Conservation (phyloP, 306 rosid genomes). For the Dryas octopetala region DNA sequence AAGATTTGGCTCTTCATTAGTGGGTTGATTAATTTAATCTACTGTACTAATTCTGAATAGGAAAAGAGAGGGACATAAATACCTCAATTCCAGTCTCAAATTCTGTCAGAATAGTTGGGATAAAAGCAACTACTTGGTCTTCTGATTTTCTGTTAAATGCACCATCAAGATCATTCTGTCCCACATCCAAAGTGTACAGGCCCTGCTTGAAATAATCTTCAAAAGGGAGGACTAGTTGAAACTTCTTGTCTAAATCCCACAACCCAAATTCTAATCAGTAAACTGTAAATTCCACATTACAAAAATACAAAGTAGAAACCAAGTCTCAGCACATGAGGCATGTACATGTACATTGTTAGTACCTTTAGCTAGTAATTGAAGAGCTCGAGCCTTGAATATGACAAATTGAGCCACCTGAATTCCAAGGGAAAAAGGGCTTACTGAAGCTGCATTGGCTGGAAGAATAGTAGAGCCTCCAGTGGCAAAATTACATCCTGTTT, state of each 20-base stretch:
- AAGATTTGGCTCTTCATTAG: too few species aligned
- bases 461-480: slow-evolving; percentile 38
- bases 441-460: slow-evolving; percentile 35
- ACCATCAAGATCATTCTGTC: slow-evolving; percentile 44
- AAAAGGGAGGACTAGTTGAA: slow-evolving; percentile 26
- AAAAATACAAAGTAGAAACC: neutral
- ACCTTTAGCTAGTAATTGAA: slow-evolving; percentile 33
- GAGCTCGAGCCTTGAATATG: slow-evolving; percentile 34
- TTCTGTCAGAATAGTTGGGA: slow-evolving; percentile 30
- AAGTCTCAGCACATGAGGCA: neutral
- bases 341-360: neutral
- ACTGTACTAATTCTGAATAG: neutral
- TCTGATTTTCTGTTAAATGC: slow-evolving; percentile 29
- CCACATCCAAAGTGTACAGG: slow-evolving; percentile 36
- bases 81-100: slow-evolving; percentile 35
- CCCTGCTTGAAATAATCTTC: slow-evolving; percentile 36
- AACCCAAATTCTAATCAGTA: neutral
- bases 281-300: neutral
- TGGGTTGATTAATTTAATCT: too few species aligned
- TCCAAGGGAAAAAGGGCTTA: slow-evolving; percentile 36
- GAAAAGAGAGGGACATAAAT: neutral
- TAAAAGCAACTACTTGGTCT: slow-evolving; percentile 29
- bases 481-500: slow-evolving; percentile 41
- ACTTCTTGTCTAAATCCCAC: slow-evolving; percentile 22
- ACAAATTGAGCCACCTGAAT: slow-evolving; percentile 35